Evolutionary conservation across 106 monocot genomes (phyloP).

Genomic region (Xerophyta viscosa): DNA sequence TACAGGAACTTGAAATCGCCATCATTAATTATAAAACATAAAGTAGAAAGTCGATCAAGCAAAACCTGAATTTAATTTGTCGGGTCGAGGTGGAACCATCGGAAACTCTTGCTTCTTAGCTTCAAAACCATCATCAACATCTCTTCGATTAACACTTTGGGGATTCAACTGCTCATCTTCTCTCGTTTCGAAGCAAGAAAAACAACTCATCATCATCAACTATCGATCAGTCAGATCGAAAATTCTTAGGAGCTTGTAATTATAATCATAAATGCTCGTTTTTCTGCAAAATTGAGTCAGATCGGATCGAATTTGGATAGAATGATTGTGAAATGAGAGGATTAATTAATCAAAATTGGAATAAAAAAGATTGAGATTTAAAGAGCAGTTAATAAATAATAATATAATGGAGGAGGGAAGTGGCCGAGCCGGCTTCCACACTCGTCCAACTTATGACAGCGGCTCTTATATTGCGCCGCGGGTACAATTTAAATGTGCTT

Average conservation of each 20-base stretch:
- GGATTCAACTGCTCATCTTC: slow-evolving; percentile 3
- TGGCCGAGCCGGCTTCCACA: background rate
- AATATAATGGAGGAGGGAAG: background rate
- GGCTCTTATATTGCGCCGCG: background rate
- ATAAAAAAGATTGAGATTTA: too few species aligned
- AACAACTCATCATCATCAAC: slow-evolving; percentile 16
- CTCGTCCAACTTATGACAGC: background rate
- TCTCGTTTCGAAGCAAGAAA: slow-evolving; percentile 8
- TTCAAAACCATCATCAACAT: background rate
- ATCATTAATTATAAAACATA: too few species aligned
- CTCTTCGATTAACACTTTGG: too few species aligned
- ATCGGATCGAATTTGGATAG: too few species aligned
- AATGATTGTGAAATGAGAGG: background rate
- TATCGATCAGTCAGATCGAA: too few species aligned
- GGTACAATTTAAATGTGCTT: background rate
- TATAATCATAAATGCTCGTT: too few species aligned
- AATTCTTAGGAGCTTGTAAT: too few species aligned
- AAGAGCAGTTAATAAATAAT: background rate
- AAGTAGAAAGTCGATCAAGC: too few species aligned
- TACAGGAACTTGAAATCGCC: too few species aligned
- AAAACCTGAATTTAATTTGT: slow-evolving; percentile 1
- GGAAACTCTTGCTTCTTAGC: slow-evolving; percentile 7
- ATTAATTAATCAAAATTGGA: background rate
- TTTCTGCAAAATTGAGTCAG: too few species aligned
- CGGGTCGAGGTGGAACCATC: slow-evolving; percentile 5